Conservation (phyloP, 2,329 filamentous ascomycete species). For the Diaporthe capsici region DNA sequence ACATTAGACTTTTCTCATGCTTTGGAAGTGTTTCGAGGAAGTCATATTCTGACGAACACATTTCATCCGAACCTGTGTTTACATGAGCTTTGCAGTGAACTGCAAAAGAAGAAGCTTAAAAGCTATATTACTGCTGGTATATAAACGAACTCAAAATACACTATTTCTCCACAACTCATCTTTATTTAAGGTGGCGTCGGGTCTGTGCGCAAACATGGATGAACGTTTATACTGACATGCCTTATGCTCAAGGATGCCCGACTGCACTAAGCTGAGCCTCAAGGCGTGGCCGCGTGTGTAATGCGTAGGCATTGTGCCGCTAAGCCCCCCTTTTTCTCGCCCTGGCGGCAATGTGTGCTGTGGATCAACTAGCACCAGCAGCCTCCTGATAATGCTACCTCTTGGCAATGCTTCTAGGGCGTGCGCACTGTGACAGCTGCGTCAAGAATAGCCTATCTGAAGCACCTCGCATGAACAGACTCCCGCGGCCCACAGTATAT, state of each 20-base stretch:
- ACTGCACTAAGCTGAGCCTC: background rate
- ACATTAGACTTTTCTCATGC: background rate
- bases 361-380: background rate
- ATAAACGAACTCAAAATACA: background rate
- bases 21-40: background rate
- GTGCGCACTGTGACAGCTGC: background rate
- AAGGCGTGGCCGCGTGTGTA: background rate
- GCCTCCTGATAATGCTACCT: background rate
- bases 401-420: background rate
- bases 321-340: conserved; percentile 13
- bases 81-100: background rate
- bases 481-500: background rate
- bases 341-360: background rate
- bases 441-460: conserved; percentile 13
- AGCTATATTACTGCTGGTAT: background rate
- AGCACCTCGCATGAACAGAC: background rate
- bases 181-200: background rate
- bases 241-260: background rate
- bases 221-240: background rate
- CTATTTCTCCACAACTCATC: background rate
- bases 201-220: background rate
- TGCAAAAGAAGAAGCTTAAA: background rate
- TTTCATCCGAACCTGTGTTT: background rate
- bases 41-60: background rate
- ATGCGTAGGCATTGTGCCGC: conserved; percentile 4